Evolutionary conservation across 495 filamentous ascomycete species (phyloP), one percentile per base, ranked within the genome.

Genomic region (Lasiosphaeriaceae sp.): DNA sequence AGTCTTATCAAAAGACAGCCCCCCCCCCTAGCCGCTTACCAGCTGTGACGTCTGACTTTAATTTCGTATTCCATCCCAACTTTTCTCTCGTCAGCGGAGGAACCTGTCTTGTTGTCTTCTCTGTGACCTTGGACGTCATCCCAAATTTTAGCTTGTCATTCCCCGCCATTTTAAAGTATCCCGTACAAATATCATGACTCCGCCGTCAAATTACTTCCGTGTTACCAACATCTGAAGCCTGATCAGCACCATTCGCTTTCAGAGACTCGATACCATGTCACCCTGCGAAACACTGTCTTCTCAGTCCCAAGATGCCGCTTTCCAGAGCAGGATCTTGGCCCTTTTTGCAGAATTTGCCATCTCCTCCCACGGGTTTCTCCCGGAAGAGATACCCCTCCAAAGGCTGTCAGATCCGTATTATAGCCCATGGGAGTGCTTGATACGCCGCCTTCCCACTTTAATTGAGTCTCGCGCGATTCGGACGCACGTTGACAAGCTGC

Each of bases 361-460:
- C 17, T 64, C 71, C 0, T 50, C 46, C 11, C 67, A 88, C 72
- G 92, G 91, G 41, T 96, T 96, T 67, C 86, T 96, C 20, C 88
- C 92, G 0, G 66, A 83, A 19, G 77, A 88, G 44, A 67, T 79
- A 2, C 92, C 92, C 7, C 77, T 96, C 4, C 75, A 82, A 16
- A 56, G 72, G 9, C 77, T 96, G 11, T 84, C 89, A 2, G 78
- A 90, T 61, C 75, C 81, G 1, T 96, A 95, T 73, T 96, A 95
- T 66, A 74, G 76, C 12, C 84, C 84, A 49, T 96, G 92, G 92
- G 92, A 96, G 66, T 69, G 75, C 22, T 72, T 95, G 16, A 76
- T 86, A 2, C 72, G 76, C 2, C 87, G 90, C 56, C 69, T 96
- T 5, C 86, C 91, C 55, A 70, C 76, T 0, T 72, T 88, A 49